Base-by-base conservation (phyloP, 805 yeast genomes). In the Starmera amethionina region DNA sequence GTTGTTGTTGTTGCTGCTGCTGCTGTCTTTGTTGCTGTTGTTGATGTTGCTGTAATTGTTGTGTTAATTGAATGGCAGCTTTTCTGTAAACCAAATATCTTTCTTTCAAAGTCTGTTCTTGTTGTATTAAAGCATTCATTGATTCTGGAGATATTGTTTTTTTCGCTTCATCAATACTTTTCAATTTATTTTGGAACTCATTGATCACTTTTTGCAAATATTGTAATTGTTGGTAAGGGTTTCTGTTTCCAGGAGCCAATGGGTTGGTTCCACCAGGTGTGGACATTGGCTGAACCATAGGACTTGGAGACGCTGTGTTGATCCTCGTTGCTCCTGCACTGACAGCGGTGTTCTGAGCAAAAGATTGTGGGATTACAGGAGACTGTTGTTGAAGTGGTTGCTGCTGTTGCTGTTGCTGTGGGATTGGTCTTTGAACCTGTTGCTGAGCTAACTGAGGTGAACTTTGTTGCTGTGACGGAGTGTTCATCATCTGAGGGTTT, bases 11-110 rank as follows among this genome's bases (percentile, higher is more conserved):
- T 6, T 7, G 10, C n/a, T 34, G 36, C 18, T 34, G 35, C 18
- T 18, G 42, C 16, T 36, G 42, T 7, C n/a, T 25, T 53, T 55
- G 34, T 46, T 52, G 35, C 3, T 40, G 46, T 16, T 36, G 40
- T 28, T 41, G 44, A 31, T 42, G 44, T 38, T 34, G 38, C 31
- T 39, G 40, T 4, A 42, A 11, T 12, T 40, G 45, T 25, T 48
- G 51, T 4, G 48, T 38, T 7, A 49, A 29, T 11, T 36, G 28
- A 29, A 64, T 54, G 1, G 79, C 79, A 37, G 70, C 67, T 41
- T 68, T 67, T 43, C 70, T 73, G 48, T 71, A 75, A 36, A 70
- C 71, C 18, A 68, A 67, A 46, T 68, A 67, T 41, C 73, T 69
- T 30, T 58, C 60, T 42, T 63, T 70, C 46, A 73, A 52, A 32